Percentiles rank a stretch among this genome's conserved stretches.
Conservation (phyloP, 257 asterid genomes). For the Asclepias syriaca region DNA sequence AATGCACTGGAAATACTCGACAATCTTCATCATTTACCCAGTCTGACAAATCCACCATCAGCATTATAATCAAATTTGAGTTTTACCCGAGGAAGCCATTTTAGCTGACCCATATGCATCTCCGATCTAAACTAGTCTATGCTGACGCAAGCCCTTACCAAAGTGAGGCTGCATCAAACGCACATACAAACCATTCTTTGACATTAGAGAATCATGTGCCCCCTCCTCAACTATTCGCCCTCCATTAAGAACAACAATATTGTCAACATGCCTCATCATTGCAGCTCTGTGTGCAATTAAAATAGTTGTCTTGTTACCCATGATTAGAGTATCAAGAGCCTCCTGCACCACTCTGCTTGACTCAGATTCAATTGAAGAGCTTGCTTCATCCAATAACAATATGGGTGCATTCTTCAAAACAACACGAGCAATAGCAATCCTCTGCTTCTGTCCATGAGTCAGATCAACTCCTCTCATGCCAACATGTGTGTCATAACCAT, state of each 20-base stretch:
- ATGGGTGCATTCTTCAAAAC: slow-evolving; percentile 91
- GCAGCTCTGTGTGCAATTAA: slow-evolving; percentile 98
- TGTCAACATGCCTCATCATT: slow-evolving; percentile 99
- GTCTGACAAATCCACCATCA: slow-evolving; percentile 12
- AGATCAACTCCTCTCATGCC: slow-evolving; percentile 99
- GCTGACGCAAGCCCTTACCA: slow-evolving; percentile 85
- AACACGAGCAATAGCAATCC: slow-evolving; percentile 94
- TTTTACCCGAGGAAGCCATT: slow-evolving; percentile 4
- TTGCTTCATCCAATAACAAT: slow-evolving; percentile 88
- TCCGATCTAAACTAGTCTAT: slow-evolving; percentile 20
- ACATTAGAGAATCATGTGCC: slow-evolving; percentile 63
- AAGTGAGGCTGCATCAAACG: slow-evolving; percentile 98
- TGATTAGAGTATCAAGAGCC: slow-evolving; percentile 88
- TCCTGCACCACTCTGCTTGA: slow-evolving; percentile 96
- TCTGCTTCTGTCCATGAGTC: slow-evolving; percentile 97
- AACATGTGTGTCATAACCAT: slow-evolving; percentile 97
- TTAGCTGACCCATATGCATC: slow-evolving; percentile 11
- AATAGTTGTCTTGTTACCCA: slow-evolving; percentile 97
- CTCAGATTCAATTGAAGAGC: slow-evolving; percentile 94
- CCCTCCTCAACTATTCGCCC: slow-evolving; percentile 98
- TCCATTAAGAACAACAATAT: slow-evolving; percentile 91
- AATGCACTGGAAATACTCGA: slow-evolving; percentile 1
- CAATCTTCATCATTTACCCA: slow-evolving; percentile 4
- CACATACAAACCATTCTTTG: slow-evolving; percentile 83
- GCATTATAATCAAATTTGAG: slow-evolving; percentile 8